Evolutionary conservation across 140 eudicot genomes (phyloP), one percentile per base, ranked within the genome.

Genomic region (Erigeron philadelphicus): DNA sequence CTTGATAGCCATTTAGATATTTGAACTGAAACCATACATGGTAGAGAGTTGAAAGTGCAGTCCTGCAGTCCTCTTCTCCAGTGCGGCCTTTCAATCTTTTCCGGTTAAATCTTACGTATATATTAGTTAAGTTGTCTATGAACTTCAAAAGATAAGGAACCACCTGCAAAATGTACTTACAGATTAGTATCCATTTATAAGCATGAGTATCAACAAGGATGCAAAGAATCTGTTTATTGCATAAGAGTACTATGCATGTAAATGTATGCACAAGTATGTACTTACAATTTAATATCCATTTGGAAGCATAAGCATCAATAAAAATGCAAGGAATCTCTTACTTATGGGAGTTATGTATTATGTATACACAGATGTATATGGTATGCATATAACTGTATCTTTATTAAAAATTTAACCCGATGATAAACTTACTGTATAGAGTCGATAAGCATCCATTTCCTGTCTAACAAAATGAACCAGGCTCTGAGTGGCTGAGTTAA

Each of bases 381-480:
- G 9, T 41, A 17, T 46, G 13, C 31, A 41, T 66, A 67, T 31
- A 49, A 23, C 4, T 11, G 5, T 23, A 50, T 72, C 25, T 9
- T 58, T 55, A 23, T 13, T 38, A 19, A 63, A 19, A 17, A 4
- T 9, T 44, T 18, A 64, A 61, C 44, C 48, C 25, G 44, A 42
- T 74, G 58, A n/a, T 67, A 12, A 31, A 82, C 86, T 65, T 49
- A 85, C 98, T 18, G 98, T 93, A 72, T 93, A 93, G 35, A 93
- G 87, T 43, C 95, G 79, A 75, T 93, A 93, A 47, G 88, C 95
- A 80, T 93, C 96, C 98, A 93, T 93, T 87, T 89, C 96, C 64
- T 93, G 93, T 62, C 90, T 80, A 38, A 93, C 98, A 78, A 89
- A 93, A 78, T 84, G 93, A 74, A 92, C 98, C 68, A 92, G 69